A percentile compares a stretch with the other conserved stretches of the same genome.
Evolutionary conservation across 306 rosid genomes (phyloP).

Genomic region (Cucumis sativus): DNA sequence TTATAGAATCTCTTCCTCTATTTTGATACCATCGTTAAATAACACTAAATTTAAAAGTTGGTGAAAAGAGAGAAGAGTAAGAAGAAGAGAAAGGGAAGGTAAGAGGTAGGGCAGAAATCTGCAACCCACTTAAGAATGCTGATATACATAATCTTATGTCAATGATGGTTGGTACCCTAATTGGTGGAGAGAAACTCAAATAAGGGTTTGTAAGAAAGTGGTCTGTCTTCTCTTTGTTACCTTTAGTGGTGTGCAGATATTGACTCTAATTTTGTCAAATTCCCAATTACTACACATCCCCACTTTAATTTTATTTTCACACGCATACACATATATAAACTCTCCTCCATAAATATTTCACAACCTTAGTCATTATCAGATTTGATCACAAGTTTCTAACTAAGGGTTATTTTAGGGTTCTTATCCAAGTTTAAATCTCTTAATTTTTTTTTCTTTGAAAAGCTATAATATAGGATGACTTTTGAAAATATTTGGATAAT

Average conservation of each 20-base stretch:
- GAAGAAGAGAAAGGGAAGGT: background rate
- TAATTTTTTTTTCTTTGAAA: background rate
- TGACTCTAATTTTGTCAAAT: background rate
- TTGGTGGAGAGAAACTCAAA: slow-evolving; percentile 33
- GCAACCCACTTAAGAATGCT: slow-evolving; percentile 18
- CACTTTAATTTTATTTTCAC: background rate
- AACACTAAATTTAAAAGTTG: background rate
- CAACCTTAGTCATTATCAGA: background rate
- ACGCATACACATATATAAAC: too few species aligned
- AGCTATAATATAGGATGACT: background rate
- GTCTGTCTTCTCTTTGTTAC: background rate
- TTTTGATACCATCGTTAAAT: too few species aligned
- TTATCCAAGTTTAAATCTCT: background rate
- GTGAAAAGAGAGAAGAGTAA: background rate
- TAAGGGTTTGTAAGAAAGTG: slow-evolving; percentile 21
- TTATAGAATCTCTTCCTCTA: too few species aligned
- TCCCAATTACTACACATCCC: background rate
- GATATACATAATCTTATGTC: background rate
- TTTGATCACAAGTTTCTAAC: background rate
- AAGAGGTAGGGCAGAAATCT: slow-evolving; percentile 7
- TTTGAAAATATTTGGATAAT: background rate
- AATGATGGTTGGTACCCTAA: slow-evolving; percentile 38
- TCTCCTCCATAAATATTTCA: background rate
- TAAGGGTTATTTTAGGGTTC: background rate
- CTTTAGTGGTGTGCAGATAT: background rate